phyloP scores from a whole-genome alignment of 2,329 filamentous ascomycete genomes.

The Exophiala sp. region DNA sequence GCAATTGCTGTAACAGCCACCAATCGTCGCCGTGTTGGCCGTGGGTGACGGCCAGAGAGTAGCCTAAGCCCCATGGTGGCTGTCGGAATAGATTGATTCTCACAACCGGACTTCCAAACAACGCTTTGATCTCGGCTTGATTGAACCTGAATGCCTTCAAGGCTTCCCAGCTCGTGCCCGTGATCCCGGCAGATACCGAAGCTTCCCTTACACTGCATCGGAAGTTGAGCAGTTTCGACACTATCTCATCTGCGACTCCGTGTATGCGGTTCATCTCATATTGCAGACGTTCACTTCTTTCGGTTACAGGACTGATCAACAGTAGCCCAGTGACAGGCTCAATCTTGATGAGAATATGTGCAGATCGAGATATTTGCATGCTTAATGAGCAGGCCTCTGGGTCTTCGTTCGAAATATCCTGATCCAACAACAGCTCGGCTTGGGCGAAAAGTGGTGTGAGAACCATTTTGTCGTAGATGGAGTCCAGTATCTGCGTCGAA shows the following conservation, averaged over 20 bases:
- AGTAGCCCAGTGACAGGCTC: constrained; percentile 75
- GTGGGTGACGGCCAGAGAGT: constrained; percentile 66
- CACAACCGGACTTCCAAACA: constrained; percentile 59
- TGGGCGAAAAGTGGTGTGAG: constrained; percentile 57
- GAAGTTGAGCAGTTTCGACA: constrained; percentile 30
- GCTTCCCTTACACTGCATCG: constrained; percentile 25
- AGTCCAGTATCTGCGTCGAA: constrained; percentile 63
- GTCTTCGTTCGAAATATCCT: constrained; percentile 55
- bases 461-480: constrained; percentile 57
- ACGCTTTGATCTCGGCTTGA: constrained; percentile 47
- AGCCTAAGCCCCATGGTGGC: constrained; percentile 63
- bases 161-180: constrained; percentile 32
- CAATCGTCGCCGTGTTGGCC: constrained; percentile 69
- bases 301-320: constrained; percentile 60
- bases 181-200: constrained; percentile 11
- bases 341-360: constrained; percentile 58
- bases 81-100: constrained; percentile 65
- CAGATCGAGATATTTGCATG: constrained; percentile 62
- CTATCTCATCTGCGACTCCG: constrained; percentile 41
- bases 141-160: constrained; percentile 38
- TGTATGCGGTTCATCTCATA: constrained; percentile 54
- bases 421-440: constrained; percentile 52
- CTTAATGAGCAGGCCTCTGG: constrained; percentile 62
- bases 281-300: constrained; percentile 54
- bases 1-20: constrained; percentile 57